Evolutionary conservation across 2,329 filamentous ascomycete genomes (phyloP).

Genomic region (Xylaria multiplex): DNA sequence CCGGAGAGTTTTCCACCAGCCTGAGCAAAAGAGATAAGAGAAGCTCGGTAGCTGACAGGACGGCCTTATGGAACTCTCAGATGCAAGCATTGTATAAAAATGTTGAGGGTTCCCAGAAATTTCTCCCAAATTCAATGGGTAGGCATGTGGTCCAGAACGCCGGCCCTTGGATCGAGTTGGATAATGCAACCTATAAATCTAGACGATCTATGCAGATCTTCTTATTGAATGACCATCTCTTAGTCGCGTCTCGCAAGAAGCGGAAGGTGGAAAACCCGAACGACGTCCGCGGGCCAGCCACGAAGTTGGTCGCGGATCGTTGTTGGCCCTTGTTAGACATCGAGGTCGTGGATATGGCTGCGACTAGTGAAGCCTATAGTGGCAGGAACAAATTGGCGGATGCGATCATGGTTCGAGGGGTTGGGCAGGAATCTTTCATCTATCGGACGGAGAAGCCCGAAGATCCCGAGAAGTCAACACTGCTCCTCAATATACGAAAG

Average conservation of each 20-base stretch:
- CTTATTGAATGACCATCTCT: constrained; percentile 90
- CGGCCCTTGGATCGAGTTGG: constrained; percentile 92
- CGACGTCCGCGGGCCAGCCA: constrained; percentile 63
- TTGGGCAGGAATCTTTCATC: constrained; percentile 91
- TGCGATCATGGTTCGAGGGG: constrained; percentile 87
- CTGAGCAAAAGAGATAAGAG: constrained; percentile 81
- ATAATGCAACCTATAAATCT: constrained; percentile 97
- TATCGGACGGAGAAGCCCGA: constrained; percentile 89
- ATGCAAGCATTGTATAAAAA: constrained; percentile 92
- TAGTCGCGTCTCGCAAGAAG: constrained; percentile 93
- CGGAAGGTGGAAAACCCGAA: constrained; percentile 78
- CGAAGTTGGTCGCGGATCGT: constrained; percentile 89
- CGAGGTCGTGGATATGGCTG: constrained; percentile 88
- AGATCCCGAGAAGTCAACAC: constrained; percentile 77
- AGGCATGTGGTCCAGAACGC: constrained; percentile 95
- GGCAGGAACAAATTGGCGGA: constrained; percentile 76
- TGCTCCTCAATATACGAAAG: constrained; percentile 91
- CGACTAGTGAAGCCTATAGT: constrained; percentile 66
- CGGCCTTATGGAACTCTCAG: constrained; percentile 74
- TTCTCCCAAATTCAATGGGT: constrained; percentile 88
- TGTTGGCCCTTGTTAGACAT: constrained; percentile 96
- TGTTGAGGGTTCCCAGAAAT: constrained; percentile 98
- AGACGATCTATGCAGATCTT: constrained; percentile 90
- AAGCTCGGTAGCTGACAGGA: constrained; percentile 82
- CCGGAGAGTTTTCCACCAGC: constrained; percentile 62